Percentiles rank a stretch among this genome's conserved stretches.
These are phyloP conservation scores for Globisporangium takayamanum DNA, from an alignment of 352 stramenopile species.

Conservation along the genomic window DNA sequence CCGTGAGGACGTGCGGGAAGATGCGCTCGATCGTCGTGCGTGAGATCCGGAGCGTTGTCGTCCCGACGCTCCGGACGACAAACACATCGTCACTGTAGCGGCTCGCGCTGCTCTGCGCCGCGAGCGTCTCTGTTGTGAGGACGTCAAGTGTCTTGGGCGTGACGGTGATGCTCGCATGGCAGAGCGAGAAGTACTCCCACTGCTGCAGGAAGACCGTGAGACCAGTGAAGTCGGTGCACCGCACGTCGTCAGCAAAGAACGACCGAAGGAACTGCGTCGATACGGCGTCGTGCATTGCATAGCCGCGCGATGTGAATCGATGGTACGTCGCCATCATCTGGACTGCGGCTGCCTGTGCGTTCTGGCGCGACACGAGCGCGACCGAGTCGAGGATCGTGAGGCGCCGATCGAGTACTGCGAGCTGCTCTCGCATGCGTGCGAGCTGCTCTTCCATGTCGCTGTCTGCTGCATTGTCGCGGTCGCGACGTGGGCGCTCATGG, in stretches of 20 bases:
- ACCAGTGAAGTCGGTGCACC: slow-evolving; percentile 28
- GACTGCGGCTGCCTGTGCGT: slow-evolving; percentile 21
- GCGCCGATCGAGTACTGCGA: slow-evolving; percentile 16
- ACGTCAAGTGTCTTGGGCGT: slow-evolving; percentile 14
- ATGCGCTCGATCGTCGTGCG: slow-evolving; percentile 33
- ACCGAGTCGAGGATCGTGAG: slow-evolving; percentile 21
- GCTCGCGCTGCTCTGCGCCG: slow-evolving; percentile 2
- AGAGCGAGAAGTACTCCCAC: slow-evolving; percentile 31
- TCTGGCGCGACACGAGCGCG: slow-evolving; percentile 17
- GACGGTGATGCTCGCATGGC: slow-evolving; percentile 22
- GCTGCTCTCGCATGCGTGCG: slow-evolving; percentile 10
- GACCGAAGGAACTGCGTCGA: slow-evolving; percentile 21
- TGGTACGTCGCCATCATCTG: slow-evolving; percentile 32
- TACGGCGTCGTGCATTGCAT: background rate
- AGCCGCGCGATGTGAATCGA: slow-evolving; percentile 22
- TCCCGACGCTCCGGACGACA: slow-evolving; percentile 25
- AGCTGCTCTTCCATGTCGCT: slow-evolving; percentile 10
- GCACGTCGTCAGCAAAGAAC: slow-evolving; percentile 20
- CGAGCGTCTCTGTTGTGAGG: slow-evolving; percentile 16
- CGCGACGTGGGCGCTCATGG: slow-evolving; percentile 1
- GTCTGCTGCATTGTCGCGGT: background rate
- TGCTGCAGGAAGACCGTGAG: slow-evolving; percentile 31
- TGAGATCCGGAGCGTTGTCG: slow-evolving; percentile 31
- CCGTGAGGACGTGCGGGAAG: slow-evolving; percentile 34
- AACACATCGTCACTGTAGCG: slow-evolving; percentile 18